Base-by-base conservation (phyloP, 345 rosid species). In the Gossypium sturtianum region DNA sequence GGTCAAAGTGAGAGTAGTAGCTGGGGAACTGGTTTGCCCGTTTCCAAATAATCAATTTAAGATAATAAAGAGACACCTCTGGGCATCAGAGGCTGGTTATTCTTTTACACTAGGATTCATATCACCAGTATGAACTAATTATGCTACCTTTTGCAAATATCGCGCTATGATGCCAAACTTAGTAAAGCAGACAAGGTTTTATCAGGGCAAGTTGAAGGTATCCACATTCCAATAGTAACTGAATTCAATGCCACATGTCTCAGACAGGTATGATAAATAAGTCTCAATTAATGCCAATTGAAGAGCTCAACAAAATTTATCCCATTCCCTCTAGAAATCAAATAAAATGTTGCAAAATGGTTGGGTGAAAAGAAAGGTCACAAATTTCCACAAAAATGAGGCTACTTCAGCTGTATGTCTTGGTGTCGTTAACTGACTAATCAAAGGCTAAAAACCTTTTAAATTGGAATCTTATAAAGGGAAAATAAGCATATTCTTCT, bases 261-360 rank as follows among this genome's bases (percentile, higher is more conserved):
- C 10, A 25, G 48, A 79, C 45, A 73, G 38, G 47, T 71, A 76
- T 63, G 47, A 69, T 43, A 72, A 60, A 64, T 62, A 83, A 41
- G 48, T 51, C 20, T 77, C 78, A 77, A 73, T 75, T 68, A 81
- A 78, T 79, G 77, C 73, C 44, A 47, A 79, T n/a, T 49, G 80
- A 77, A 79, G 66, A 52, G 79, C 69, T 74, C 83, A 54, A 45
- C 77, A 20, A 16, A 8, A 8, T 11, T 4, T 7, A 23, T 54
- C 19, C 58, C 72, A 2, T 12, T 47, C 12, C 41, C 43, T 16
- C 64, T 3, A 59, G 3, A 68, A 68, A 12, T 58, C n/a, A 27
- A 68, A 17, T 8, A 68, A 48, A 23, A 67, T 23, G 43, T 1
- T 22, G 8, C 13, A 11, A 67, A 23, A 16, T 15, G 43, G 58